These are phyloP conservation scores for Telfairia occidentalis DNA, from an alignment of 331 rosid species.

Conservation along the genomic window DNA sequence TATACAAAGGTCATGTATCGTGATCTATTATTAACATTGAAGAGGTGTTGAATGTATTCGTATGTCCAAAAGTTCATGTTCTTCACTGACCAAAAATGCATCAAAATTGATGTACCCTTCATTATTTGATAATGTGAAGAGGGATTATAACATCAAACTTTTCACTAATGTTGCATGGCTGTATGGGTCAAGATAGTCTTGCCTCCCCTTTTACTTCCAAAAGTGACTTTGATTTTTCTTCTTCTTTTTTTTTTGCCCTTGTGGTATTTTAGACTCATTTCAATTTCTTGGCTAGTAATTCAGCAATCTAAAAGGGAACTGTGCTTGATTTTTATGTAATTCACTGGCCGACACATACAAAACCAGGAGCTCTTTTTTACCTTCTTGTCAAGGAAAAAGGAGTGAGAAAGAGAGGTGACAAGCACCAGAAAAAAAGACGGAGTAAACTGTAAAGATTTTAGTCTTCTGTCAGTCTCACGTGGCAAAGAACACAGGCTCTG, in stretches of 20 bases:
- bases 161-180: not conserved
- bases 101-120: not conserved
- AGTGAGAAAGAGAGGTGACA: not conserved
- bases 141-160: not conserved
- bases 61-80: too few relatives aligned
- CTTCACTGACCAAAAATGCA: not conserved
- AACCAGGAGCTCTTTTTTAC: not conserved
- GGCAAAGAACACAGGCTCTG: conserved; percentile 7
- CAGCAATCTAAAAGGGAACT: not conserved
- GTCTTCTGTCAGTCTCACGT: conserved; percentile 6
- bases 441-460: not conserved
- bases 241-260: not conserved
- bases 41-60: too few relatives aligned
- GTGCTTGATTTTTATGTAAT: not conserved
- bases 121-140: not conserved
- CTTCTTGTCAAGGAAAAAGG: not conserved
- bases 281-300: not conserved
- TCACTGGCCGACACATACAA: not conserved
- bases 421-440: not conserved
- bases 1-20: too few relatives aligned
- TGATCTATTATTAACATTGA: too few relatives aligned
- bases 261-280: not conserved
- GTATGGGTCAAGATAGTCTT: not conserved
- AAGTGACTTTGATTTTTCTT: not conserved
- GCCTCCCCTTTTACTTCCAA: not conserved